Conservation (phyloP, 1,284 basidiomycete genomes). For the Cerrena zonata region DNA sequence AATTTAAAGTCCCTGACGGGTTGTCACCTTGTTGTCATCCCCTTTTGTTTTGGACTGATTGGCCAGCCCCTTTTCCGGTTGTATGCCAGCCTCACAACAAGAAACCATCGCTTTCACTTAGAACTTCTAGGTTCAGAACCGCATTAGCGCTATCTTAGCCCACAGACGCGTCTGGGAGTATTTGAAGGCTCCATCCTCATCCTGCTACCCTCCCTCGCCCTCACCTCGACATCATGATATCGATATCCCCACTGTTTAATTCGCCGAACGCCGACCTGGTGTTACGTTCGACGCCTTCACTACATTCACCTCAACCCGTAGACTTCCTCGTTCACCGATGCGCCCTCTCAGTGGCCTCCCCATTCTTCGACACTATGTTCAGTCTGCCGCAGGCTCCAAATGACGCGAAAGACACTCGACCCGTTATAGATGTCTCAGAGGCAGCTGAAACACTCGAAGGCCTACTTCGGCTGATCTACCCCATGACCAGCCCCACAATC, state of each 20-base stretch:
- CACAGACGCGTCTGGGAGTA: background rate
- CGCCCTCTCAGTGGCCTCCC: conserved; percentile 56
- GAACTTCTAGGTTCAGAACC: too few species aligned
- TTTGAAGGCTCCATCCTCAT: background rate
- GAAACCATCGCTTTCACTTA: too few species aligned
- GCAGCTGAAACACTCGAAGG: conserved; percentile 36
- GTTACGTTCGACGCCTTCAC: conserved; percentile 37
- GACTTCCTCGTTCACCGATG: conserved; percentile 59
- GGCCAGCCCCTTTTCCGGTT: background rate
- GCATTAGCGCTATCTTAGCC: background rate
- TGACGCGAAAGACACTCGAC: conserved; percentile 25
- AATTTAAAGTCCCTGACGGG: too few species aligned
- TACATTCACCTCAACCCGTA: conserved; percentile 19
- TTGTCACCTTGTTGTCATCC: too few species aligned
- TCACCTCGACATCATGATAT: too few species aligned
- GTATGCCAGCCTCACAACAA: background rate
- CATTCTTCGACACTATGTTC: conserved; percentile 68
- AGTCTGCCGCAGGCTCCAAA: conserved; percentile 47
- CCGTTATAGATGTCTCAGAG: conserved; percentile 55
- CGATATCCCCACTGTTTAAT: conserved; percentile 28
- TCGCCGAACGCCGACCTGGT: conserved; percentile 50
- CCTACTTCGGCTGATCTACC: conserved; percentile 50
- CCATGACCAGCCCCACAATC: conserved; percentile 28
- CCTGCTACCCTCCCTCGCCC: background rate
- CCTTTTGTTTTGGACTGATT: background rate